Evolutionary conservation across 1,284 basidiomycete species (phyloP), one percentile per base, ranked within the genome.

Genomic region (Ceratobasidium sp.): DNA sequence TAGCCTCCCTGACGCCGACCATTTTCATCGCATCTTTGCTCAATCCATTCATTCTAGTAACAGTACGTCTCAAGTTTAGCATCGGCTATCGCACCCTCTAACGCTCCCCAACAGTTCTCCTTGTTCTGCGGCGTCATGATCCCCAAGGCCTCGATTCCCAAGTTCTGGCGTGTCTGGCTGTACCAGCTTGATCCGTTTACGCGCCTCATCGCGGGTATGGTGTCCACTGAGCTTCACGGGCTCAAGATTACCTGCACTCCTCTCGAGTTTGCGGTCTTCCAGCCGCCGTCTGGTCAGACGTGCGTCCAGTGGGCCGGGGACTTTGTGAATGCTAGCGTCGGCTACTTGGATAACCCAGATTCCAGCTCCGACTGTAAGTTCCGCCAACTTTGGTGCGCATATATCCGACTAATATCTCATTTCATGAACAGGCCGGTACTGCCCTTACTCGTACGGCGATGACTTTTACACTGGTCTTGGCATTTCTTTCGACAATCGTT

Each of bases 51-150:
- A 67, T 78, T 33, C 35, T 76, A 18, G 57, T 78, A n/a, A 79
- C 71, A 35, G 67, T 79, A 20, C 27, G 27, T 30, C 27, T 30
- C 27, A 30, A 30, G 27, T 30, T 30, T 30, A 30, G 27, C 27
- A 30, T 30, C 27, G 27, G 27, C 27, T 30, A 30, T 30, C 27
- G 27, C 27, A 30, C 27, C 27, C 27, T 30, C 27, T 30, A 30
- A 30, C 27, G 27, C 27, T 30, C 27, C 27, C 27, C 27, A 30
- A 82, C 93, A 95, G 5, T 94, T 93, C 87, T 80, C 88, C 16
- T 88, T 92, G 23, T 93, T 94, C 88, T 75, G 94, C 92, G 94
- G 96, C 85, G 94, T 96, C 44, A 92, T 93, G 1, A 90, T 95
- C 55, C 66, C 67, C 18, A 81, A 67, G 67, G 64, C 16, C 27